Conservation (phyloP, 2,329 filamentous ascomycete genomes). For the Parafenestella ontariensis region DNA sequence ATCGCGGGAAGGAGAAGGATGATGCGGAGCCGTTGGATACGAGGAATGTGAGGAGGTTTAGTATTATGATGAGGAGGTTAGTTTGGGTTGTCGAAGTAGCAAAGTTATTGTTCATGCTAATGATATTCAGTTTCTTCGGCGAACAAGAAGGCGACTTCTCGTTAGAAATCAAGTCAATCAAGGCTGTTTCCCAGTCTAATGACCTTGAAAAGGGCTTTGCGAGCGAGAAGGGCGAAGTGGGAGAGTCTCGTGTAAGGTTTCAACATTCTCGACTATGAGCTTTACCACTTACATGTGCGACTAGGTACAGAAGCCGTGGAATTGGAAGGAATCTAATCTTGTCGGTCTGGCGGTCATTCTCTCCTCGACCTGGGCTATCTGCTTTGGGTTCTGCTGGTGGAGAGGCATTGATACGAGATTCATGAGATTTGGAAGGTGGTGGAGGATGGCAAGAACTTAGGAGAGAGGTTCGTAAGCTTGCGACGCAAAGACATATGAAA, state of each 20-base stretch:
- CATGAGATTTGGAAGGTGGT: slow-evolving; percentile 32
- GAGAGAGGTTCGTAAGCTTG: too few species aligned
- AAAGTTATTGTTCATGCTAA: slow-evolving; percentile 20
- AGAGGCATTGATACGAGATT: slow-evolving; percentile 30
- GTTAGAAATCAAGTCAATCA: slow-evolving; percentile 63
- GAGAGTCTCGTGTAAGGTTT: slow-evolving; percentile 14
- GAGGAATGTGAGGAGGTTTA: slow-evolving; percentile 68
- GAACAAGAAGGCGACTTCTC: slow-evolving; percentile 73
- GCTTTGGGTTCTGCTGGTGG: slow-evolving; percentile 31
- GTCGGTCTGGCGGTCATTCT: slow-evolving; percentile 33
- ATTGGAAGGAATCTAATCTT: slow-evolving; percentile 35
- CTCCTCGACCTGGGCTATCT: slow-evolving; percentile 27
- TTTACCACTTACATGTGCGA: slow-evolving; percentile 9
- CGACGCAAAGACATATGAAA: too few species aligned
- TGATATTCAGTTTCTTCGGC: slow-evolving; percentile 71
- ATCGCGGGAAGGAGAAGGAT: slow-evolving; percentile 70
- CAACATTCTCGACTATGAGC: neutral
- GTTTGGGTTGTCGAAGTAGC: neutral
- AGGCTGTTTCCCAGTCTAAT: slow-evolving; percentile 48
- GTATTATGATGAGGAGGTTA: slow-evolving; percentile 83
- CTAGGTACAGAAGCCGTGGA: slow-evolving; percentile 28
- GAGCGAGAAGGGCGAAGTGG: neutral
- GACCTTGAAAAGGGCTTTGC: slow-evolving; percentile 37
- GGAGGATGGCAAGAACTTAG: slow-evolving; percentile 7
- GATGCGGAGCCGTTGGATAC: slow-evolving; percentile 67